phyloP scores from a whole-genome alignment of 2,329 filamentous ascomycete species.

The Diaporthe nobilis region DNA sequence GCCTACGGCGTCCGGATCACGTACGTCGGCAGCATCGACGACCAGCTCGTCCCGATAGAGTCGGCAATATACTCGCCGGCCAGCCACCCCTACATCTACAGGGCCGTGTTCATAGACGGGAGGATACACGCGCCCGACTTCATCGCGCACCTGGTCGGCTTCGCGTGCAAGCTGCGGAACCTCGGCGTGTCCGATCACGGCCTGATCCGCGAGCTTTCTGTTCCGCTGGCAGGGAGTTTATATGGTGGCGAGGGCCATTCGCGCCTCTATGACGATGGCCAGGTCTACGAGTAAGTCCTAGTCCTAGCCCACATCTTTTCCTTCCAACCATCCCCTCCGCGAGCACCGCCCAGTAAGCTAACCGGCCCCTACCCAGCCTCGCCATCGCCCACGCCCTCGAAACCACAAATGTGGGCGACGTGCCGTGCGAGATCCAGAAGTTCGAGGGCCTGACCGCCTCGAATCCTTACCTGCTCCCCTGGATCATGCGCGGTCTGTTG shows the following conservation, averaged over 20 bases:
- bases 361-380: conserved; percentile 59
- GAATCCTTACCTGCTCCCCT: conserved; percentile 93
- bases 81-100: conserved; percentile 92
- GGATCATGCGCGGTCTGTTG: conserved; percentile 93
- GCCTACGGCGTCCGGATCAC: conserved; percentile 86
- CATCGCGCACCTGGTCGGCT: conserved; percentile 91
- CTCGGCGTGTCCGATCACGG: conserved; percentile 94
- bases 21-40: conserved; percentile 95
- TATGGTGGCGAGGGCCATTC: conserved; percentile 96
- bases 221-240: conserved; percentile 89
- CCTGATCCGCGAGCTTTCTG: conserved; percentile 89
- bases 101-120: conserved; percentile 96
- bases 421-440: conserved; percentile 65
- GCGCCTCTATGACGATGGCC: conserved; percentile 89
- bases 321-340: not conserved
- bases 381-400: conserved; percentile 81
- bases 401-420: conserved; percentile 70
- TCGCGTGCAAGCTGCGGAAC: conserved; percentile 93
- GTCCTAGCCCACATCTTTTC: conserved; percentile 33
- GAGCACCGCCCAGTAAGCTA: not conserved
- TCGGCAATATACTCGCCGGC: conserved; percentile 90
- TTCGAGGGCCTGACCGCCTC: conserved; percentile 66
- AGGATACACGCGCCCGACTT: conserved; percentile 94
- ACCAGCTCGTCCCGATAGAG: conserved; percentile 95
- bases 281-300: conserved; percentile 79